These are phyloP conservation scores for Ulmus americana DNA, from an alignment of 331 rosid genomes.

Conservation along the genomic window DNA sequence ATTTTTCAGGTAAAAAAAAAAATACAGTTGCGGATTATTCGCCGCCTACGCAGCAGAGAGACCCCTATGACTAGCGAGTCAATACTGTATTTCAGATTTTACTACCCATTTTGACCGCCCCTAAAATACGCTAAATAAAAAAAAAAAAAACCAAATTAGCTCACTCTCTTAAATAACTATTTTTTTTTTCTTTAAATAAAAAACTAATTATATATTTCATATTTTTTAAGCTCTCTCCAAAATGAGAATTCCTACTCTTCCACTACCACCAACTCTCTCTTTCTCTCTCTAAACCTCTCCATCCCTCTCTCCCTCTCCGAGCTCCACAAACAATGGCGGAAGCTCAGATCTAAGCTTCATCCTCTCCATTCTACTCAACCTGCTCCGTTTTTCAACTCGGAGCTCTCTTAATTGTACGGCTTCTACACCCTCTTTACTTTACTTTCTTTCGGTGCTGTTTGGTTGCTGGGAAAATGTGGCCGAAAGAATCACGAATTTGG, in stretches of 20 bases:
- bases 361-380: conserved; percentile 8
- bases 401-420: conserved; percentile 21
- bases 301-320: conserved; percentile 3
- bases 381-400: neutral
- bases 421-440: neutral
- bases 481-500: neutral
- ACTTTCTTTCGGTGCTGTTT: conserved; percentile 2
- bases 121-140: neutral
- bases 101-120: too few relatives aligned
- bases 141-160: too few relatives aligned
- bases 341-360: conserved; percentile 44
- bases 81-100: too few relatives aligned
- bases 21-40: too few relatives aligned
- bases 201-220: neutral
- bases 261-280: conserved; percentile 26
- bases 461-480: conserved; percentile 24
- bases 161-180: too few relatives aligned
- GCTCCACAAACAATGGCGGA: conserved; percentile 4
- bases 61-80: too few relatives aligned
- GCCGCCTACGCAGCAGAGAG: too few relatives aligned
- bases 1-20: too few relatives aligned
- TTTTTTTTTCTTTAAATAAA: neutral
- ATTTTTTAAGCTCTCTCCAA: neutral
- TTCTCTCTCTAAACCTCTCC: conserved; percentile 1
- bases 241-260: conserved; percentile 12